phyloP scores from a whole-genome alignment of 176 grass and related monocot genomes.

The Chrysopogon serrulatus region DNA sequence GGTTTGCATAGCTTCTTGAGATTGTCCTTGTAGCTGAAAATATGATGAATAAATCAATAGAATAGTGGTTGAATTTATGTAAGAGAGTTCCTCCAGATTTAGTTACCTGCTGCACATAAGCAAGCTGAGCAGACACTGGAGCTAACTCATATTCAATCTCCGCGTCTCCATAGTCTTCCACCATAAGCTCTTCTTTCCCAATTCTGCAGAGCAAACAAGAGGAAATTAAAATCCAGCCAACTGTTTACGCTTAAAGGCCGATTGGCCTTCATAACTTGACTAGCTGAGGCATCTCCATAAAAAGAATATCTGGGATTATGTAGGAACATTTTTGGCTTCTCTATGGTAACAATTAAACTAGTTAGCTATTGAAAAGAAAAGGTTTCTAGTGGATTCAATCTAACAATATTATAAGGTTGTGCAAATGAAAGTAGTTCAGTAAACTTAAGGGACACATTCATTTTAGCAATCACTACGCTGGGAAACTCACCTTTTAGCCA shows the following conservation, averaged over 20 bases:
- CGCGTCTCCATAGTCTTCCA: slow-evolving; percentile 63
- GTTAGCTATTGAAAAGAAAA: not conserved
- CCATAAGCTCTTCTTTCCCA: slow-evolving; percentile 81
- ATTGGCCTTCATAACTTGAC: not conserved
- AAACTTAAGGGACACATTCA: not conserved
- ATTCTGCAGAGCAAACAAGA: slow-evolving; percentile 48
- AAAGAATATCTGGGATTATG: not conserved
- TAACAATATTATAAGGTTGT: not conserved
- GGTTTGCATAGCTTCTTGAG: slow-evolving; percentile 71
- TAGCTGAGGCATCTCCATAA: not conserved
- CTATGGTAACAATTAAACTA: not conserved
- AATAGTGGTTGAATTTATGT: not conserved
- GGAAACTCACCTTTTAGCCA: slow-evolving; percentile 68
- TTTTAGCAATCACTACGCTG: not conserved
- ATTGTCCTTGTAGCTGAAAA: slow-evolving; percentile 81
- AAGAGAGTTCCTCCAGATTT: not conserved
- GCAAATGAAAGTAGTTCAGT: not conserved
- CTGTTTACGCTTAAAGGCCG: not conserved
- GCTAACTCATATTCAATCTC: slow-evolving; percentile 81
- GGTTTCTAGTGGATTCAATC: not conserved
- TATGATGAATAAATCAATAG: not conserved
- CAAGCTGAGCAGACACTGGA: slow-evolving; percentile 78
- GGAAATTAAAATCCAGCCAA: not conserved
- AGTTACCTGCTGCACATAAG: slow-evolving; percentile 80
- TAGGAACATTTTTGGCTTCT: not conserved